Evolutionary conservation across 345 rosid species (phyloP), one percentile per base, ranked within the genome.

Genomic region (Triadica sebifera): DNA sequence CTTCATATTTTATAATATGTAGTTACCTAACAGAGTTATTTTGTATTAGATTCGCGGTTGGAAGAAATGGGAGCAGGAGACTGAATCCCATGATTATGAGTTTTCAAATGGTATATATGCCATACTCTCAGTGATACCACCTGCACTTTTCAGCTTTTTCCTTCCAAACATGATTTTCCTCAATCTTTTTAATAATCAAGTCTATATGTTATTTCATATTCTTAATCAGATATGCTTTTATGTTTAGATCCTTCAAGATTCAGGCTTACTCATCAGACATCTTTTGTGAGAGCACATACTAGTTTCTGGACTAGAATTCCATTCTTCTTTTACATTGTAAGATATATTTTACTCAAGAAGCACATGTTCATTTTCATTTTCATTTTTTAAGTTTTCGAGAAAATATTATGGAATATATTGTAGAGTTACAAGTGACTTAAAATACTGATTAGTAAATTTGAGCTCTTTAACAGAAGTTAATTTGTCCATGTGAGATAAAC

Each of bases 251-350:
- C 96, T 67, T 89, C 96, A 11, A 89, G 98, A 74, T 91, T 95
- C 86, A 89, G 98, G 85, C 84, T 95, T 74, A 85, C 98, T 52
- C 94, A 93, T 17, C 91, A 93, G 81, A 93, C 94, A 29, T 94
- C 98, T 76, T 93, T 94, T 47, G 97, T 94, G 50, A 85, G 87
- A 82, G 93, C 89, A 8, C 98, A 92, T 77, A 88, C 84, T 34
- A 89, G 96, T 80, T 94, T 90, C 88, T 90, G 98, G 98, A 92
- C 97, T 7, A 79, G 91, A 78, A 88, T 87, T 78, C 97, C 98
- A 4, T 1, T 90, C 81, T 89, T 90, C 81, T 94, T 92, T 78
- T 92, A 90, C 75, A 20, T 90, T 51, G 98, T 94, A 84, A 89
- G 97, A 75, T 41, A 8, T 57, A n/a, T 68, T n/a, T 57, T 7